Base-by-base conservation (phyloP, 257 asterid species). In the Vinca minor region DNA sequence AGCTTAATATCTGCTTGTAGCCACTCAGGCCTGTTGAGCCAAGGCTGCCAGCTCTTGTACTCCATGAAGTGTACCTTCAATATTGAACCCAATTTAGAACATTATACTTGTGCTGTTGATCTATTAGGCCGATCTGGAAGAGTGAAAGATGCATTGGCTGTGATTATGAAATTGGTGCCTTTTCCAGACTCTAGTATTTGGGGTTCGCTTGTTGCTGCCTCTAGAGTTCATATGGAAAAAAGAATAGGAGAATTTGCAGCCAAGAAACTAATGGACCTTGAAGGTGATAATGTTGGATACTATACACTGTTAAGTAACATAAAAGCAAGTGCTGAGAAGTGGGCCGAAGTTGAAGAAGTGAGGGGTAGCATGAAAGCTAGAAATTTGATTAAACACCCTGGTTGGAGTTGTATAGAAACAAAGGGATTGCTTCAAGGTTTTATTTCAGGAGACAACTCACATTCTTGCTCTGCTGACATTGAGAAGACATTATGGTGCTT, bases 61-160 rank as follows among this genome's bases (percentile, higher is more conserved):
- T 58, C 72, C 32, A 83, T 83, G 88, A 80, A 69, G 64, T 47
- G 65, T 71, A 66, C 61, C 38, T 78, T 62, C 39, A 11, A 25
- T 0, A 63, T 78, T 28, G 77, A 80, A 72, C 88, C 84, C 39
- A 59, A 58, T 59, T 38, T 80, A 52, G 69, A 73, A n/a, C 86
- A 83, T 46, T 83, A 75, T 23, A 83, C 88, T n/a, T 75, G 85
- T 69, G 32, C 77, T 13, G 79, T 77, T n/a, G 88, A 83, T 59
- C 58, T 80, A 39, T 64, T 83, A 54, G 85, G 84, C 44, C 82
- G 88, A 42, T 68, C 47, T 2, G 84, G 84, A 4, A 80, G 59
- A 69, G 26, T 72, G 10, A 80, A 71, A 66, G 85, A 75, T 64
- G 88, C 84, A 4, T 47, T 83, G 59, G 35, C 75, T 32, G 54